Evolutionary conservation across 1,284 basidiomycete genomes (phyloP), one percentile per base, ranked within the genome.

Genomic region (Moesziomyces sp.): DNA sequence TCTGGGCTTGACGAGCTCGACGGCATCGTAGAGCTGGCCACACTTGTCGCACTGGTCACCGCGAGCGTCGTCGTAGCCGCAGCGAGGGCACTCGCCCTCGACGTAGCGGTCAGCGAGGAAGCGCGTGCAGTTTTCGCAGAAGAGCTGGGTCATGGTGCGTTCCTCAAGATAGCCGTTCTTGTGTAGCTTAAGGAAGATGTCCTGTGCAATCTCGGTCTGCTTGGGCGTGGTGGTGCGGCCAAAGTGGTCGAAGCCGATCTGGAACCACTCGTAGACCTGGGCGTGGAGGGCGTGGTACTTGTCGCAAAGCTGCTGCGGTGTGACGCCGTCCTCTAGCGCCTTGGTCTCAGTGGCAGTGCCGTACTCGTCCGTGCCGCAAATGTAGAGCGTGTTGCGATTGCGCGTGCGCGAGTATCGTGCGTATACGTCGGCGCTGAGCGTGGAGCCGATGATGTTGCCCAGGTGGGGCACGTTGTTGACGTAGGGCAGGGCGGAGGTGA

Each of bases 401-500:
- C 86, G 78, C 14, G 84, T 83, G 73, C 92, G 79, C 50, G 85
- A 86, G 82, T 87, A 97, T 88, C 96, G 89, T 74, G 94, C 95
- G 85, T 92, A 99, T 43, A 98, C 95, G 85, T 99, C 97, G 10
- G 96, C 95, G 78, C 94, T 96, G 43, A 98, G 88, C 14, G 91
- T 92, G 77, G 93, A 97, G 76, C 97, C 97, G 82, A 99, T 98
- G 84, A 99, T 97, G 85, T 99, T 99, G 49, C 96, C 96, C 52
- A 99, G 89, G 87, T 99, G 97, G 24, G 97, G 97, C 16, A 98
- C 96, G 83, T 99, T 99, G 86, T 99, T 99, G 85, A 97, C 98
- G 84, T 86, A 99, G 14, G 97, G 97, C 57, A 99, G 86, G 42
- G 97, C 96, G 63, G 94, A 97, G 10, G 97, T 98, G 83, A 99